These are phyloP conservation scores for Cyberlindnera maritima DNA, from an alignment of 805 yeast species.

Conservation along the genomic window DNA sequence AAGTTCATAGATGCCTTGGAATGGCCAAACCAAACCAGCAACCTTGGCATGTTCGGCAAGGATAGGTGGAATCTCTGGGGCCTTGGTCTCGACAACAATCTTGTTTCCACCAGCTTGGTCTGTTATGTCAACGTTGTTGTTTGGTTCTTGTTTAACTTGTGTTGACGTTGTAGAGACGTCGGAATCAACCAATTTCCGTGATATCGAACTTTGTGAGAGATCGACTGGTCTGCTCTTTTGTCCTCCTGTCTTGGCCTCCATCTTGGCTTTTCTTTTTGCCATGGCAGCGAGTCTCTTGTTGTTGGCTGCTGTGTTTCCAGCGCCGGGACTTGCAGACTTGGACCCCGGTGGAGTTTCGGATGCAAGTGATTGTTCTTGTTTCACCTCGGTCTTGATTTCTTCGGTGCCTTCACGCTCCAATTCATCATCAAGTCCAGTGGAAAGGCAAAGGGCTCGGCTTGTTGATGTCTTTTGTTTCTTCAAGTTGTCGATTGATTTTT, in stretches of 20 bases:
- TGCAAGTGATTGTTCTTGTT: background rate
- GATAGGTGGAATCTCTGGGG: slow-evolving; percentile 60
- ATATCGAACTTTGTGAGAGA: slow-evolving; percentile 67
- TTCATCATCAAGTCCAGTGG: slow-evolving; percentile 31
- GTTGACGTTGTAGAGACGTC: slow-evolving; percentile 20
- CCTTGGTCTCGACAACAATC: slow-evolving; percentile 78
- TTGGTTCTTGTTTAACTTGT: slow-evolving; percentile 22
- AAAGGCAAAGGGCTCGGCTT: slow-evolving; percentile 41
- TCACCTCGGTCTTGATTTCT: slow-evolving; percentile 11
- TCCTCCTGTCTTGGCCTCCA: slow-evolving; percentile 52
- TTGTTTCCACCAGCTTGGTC: slow-evolving; percentile 78
- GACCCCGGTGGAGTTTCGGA: slow-evolving; percentile 5
- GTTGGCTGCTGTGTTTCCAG: slow-evolving; percentile 27
- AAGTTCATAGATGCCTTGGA: slow-evolving; percentile 88
- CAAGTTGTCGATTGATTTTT: slow-evolving; percentile 37
- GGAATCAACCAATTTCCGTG: slow-evolving; percentile 45
- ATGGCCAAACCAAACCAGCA: slow-evolving; percentile 84
- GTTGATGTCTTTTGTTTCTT: slow-evolving; percentile 48
- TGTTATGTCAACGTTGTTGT: slow-evolving; percentile 55
- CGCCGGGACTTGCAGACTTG: slow-evolving; percentile 10
- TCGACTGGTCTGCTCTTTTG: slow-evolving; percentile 54
- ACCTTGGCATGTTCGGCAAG: slow-evolving; percentile 69
- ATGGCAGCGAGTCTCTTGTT: slow-evolving; percentile 87
- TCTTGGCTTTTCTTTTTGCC: slow-evolving; percentile 89
- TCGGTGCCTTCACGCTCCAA: slow-evolving; percentile 17